Evolutionary conservation across 2,329 filamentous ascomycete genomes (phyloP).

Genomic region (Blastomyces silverae): DNA sequence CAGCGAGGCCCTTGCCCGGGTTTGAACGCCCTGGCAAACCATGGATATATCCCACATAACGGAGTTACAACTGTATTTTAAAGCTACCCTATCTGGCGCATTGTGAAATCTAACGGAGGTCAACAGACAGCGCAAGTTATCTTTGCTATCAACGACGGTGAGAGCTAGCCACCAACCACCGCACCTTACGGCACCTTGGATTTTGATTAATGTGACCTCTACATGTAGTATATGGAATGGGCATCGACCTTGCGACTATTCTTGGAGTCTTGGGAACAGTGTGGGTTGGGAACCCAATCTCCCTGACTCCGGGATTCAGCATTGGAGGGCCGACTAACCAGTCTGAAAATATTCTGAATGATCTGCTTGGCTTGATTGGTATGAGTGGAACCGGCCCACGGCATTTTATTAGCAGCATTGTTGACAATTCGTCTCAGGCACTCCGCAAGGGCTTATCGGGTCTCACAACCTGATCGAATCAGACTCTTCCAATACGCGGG

Average conservation of each 20-base stretch:
- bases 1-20: conserved; percentile 40
- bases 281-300: conserved; percentile 47
- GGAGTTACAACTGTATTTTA: conserved; percentile 32
- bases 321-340: conserved; percentile 44
- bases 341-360: conserved; percentile 40
- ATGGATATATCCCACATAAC: conserved; percentile 39
- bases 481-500: conserved; percentile 48
- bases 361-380: conserved; percentile 42
- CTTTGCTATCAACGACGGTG: conserved; percentile 33
- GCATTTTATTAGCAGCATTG: not conserved
- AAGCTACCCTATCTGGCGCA: not conserved
- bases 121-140: conserved; percentile 31
- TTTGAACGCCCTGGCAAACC: conserved; percentile 41
- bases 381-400: conserved; percentile 9
- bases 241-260: conserved; percentile 39
- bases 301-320: conserved; percentile 46
- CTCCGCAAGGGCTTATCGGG: conserved; percentile 45
- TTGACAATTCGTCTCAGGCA: conserved; percentile 27
- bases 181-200: not conserved
- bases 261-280: conserved; percentile 45
- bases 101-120: not conserved
- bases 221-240: conserved; percentile 44
- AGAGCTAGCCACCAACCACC: not conserved
- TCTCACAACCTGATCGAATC: conserved; percentile 52
- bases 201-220: conserved; percentile 12